These are phyloP conservation scores for Vachellia collinsii DNA, from an alignment of 306 rosid species.

Conservation along the genomic window DNA sequence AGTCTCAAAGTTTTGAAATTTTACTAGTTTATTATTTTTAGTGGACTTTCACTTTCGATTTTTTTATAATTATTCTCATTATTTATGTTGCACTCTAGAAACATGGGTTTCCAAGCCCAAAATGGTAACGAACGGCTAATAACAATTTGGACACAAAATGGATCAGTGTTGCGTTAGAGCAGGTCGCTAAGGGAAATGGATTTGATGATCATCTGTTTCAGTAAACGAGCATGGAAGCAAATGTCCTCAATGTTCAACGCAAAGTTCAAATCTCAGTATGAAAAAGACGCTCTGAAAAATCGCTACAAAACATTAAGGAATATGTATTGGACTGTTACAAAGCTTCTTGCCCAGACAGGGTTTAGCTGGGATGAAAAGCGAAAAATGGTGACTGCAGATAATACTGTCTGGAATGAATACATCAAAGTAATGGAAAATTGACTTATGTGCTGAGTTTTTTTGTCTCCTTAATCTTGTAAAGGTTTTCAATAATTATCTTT, in stretches of 20 bases:
- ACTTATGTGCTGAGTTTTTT: not conserved
- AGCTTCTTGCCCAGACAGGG: conserved; percentile 60
- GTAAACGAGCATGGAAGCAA: conserved; percentile 72
- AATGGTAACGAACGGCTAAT: conserved; percentile 59
- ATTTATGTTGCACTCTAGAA: conserved; percentile 27
- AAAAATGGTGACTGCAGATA: conserved; percentile 71
- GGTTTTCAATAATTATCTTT: conserved; percentile 24
- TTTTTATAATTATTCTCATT: conserved; percentile 9
- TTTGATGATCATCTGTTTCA: conserved; percentile 71
- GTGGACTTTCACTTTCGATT: not conserved
- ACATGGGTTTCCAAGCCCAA: conserved; percentile 49
- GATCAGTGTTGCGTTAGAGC: conserved; percentile 76
- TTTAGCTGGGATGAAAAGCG: conserved; percentile 75
- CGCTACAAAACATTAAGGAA: conserved; percentile 75
- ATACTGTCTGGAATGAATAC: conserved; percentile 73
- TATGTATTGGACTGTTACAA: conserved; percentile 55
- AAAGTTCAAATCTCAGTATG: conserved; percentile 71
- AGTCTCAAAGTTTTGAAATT: not conserved
- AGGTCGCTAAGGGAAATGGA: conserved; percentile 54
- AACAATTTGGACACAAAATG: conserved; percentile 86
- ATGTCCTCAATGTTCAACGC: conserved; percentile 65
- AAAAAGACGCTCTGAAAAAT: conserved; percentile 77
- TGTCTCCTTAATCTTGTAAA: not conserved
- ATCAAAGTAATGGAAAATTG: conserved; percentile 54
- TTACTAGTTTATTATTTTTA: not conserved